Evolutionary conservation across 2,329 filamentous ascomycete species (phyloP).

Genomic region (Ilyonectria sp.): DNA sequence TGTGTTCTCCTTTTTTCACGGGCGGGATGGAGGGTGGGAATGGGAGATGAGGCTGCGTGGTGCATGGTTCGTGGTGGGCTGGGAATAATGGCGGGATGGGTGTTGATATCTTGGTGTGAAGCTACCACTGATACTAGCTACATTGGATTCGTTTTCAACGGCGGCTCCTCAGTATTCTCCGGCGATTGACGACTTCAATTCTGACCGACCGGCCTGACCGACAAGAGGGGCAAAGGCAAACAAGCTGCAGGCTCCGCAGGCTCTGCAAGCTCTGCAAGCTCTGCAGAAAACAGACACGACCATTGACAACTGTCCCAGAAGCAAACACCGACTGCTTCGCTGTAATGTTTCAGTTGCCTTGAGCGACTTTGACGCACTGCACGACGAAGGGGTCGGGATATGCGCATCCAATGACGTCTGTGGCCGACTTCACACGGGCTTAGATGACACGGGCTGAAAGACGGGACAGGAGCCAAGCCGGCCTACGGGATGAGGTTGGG

Average conservation of each 20-base stretch:
- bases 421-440: neutral
- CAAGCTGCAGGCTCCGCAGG: neutral
- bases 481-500: neutral
- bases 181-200: neutral
- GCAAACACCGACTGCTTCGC: neutral
- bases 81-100: neutral
- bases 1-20: neutral
- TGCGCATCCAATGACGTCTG: conserved; percentile 3
- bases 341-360: neutral
- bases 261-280: too few relatives aligned
- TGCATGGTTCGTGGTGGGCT: neutral
- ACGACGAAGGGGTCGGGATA: neutral
- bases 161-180: neutral
- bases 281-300: neutral
- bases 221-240: neutral
- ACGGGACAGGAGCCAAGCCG: neutral
- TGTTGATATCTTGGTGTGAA: neutral
- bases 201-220: neutral
- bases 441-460: neutral
- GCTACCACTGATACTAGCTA: neutral
- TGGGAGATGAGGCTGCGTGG: neutral
- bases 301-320: neutral
- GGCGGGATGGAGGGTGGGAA: neutral
- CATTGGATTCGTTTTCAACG: neutral
- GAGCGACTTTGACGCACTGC: conserved; percentile 5